A percentile compares a stretch with the other conserved stretches of the same genome.
These are phyloP conservation scores for Cutaneotrichosporon sp. DNA, from an alignment of 1,284 basidiomycete genomes.

Conservation along the genomic window DNA sequence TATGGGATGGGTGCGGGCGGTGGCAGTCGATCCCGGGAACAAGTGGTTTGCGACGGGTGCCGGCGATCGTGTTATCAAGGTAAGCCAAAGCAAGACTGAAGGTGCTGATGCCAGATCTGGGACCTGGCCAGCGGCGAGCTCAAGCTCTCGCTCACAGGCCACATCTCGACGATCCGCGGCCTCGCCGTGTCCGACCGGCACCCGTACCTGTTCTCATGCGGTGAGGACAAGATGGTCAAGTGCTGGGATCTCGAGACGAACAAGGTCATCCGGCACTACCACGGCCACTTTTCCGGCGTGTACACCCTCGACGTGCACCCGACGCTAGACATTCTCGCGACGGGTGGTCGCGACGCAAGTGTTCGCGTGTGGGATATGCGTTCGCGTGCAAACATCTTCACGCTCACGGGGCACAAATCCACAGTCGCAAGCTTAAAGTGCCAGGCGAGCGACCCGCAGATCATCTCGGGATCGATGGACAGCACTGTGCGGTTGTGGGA, in stretches of 20 bases:
- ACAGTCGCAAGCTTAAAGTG: conserved; percentile 93
- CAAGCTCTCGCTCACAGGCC: conserved; percentile 91
- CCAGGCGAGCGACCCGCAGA: conserved; percentile 94
- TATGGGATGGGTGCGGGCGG: conserved; percentile 95
- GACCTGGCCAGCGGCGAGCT: conserved; percentile 93
- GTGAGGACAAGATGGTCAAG: conserved; percentile 99
- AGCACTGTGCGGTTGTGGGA: conserved; percentile 96
- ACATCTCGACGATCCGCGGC: conserved; percentile 94
- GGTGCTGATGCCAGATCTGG: conserved; percentile 67
- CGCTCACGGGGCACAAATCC: conserved; percentile 86
- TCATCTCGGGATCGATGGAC: conserved; percentile 98
- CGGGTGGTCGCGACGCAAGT: conserved; percentile 89
- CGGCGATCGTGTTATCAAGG: conserved; percentile 94
- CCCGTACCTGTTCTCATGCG: conserved; percentile 95
- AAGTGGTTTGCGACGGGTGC: conserved; percentile 98
- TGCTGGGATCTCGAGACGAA: conserved; percentile 99
- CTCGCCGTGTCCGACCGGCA: conserved; percentile 88
- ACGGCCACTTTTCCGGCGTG: conserved; percentile 94
- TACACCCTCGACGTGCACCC: conserved; percentile 87
- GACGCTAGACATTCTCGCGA: conserved; percentile 91
- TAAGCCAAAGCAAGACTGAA: conserved; percentile 24
- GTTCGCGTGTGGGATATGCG: conserved; percentile 99
- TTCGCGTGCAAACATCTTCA: conserved; percentile 92
- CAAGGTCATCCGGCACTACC: conserved; percentile 97
- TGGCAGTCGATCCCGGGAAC: conserved; percentile 95